phyloP scores from a whole-genome alignment of 176 grass and related monocot genomes.

The Avena atlantica region DNA sequence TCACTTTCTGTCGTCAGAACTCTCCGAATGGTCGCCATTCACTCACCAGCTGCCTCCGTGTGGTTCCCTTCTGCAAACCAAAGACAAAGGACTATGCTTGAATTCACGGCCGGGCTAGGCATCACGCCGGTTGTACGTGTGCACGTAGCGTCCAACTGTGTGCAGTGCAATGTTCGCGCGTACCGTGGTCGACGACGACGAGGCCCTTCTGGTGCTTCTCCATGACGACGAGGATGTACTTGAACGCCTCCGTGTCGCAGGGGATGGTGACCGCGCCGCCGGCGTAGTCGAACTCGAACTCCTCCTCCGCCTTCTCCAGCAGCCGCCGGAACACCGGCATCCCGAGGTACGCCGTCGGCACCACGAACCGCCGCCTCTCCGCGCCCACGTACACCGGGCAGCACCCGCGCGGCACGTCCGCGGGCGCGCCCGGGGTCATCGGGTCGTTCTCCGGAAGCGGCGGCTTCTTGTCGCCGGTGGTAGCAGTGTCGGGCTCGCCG shows the following conservation, averaged over 20 bases:
- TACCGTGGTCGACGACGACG: conserved; percentile 61
- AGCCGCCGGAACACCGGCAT: conserved; percentile 64
- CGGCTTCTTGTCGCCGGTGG: neutral
- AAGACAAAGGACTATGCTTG: neutral
- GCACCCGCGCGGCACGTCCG: conserved; percentile 55
- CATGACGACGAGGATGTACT: conserved; percentile 77
- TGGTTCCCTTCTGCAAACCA: conserved; percentile 27
- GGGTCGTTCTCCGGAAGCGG: neutral
- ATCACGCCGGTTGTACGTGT: neutral
- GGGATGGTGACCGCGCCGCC: conserved; percentile 65
- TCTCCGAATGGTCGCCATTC: neutral
- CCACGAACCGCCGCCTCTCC: conserved; percentile 68
- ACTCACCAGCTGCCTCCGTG: neutral
- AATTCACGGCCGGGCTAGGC: neutral
- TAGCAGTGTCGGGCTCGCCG: neutral
- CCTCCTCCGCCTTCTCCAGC: conserved; percentile 68
- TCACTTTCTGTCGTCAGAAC: no score
- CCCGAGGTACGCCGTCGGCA: conserved; percentile 64
- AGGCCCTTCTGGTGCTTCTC: conserved; percentile 37
- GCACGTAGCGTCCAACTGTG: neutral
- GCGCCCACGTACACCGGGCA: conserved; percentile 52
- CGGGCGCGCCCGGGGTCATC: conserved; percentile 20
- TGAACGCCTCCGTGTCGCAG: conserved; percentile 68
- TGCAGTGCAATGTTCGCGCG: neutral
- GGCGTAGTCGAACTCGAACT: conserved; percentile 59